A percentile compares a stretch with the other conserved stretches of the same genome.
phyloP scores from a whole-genome alignment of 441 rosid species.

The Erodium moschatum region DNA sequence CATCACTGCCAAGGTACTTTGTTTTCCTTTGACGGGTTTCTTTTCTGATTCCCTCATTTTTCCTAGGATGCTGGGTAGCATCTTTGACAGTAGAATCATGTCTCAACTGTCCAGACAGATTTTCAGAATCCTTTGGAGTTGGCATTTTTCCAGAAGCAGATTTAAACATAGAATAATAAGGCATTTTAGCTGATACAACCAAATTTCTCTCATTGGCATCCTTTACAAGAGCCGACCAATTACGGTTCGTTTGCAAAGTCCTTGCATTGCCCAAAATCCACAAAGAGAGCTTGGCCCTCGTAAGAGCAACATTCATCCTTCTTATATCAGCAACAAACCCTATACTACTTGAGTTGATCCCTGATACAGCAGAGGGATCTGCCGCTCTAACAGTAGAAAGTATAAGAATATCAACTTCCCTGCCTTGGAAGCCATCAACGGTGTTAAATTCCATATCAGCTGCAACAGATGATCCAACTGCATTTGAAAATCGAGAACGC shows the following conservation, averaged over 20 bases:
- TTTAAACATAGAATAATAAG: constrained; percentile 46
- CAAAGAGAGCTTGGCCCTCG: constrained; percentile 86
- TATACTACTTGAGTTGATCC: constrained; percentile 48
- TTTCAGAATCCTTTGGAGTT: constrained; percentile 23
- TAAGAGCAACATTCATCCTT: constrained; percentile 95
- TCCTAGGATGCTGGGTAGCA: constrained; percentile 23
- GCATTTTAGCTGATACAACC: constrained; percentile 50
- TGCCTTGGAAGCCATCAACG: constrained; percentile 94
- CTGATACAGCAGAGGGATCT: constrained; percentile 32
- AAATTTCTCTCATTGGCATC: constrained; percentile 75
- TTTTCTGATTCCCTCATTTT: constrained; percentile 27
- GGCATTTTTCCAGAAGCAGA: constrained; percentile 22
- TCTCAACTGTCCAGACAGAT: constrained; percentile 25
- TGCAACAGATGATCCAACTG: constrained; percentile 65
- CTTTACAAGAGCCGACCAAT: constrained; percentile 84
- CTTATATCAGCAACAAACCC: constrained; percentile 94
- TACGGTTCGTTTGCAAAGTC: constrained; percentile 58
- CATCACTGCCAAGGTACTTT: constrained; percentile 19
- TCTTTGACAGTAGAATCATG: constrained; percentile 17
- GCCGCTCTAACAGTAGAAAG: constrained; percentile 92
- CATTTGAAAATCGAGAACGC: constrained; percentile 64
- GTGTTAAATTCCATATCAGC: constrained; percentile 90
- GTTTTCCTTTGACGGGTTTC: constrained; percentile 23
- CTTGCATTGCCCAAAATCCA: constrained; percentile 88
- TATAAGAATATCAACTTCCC: constrained; percentile 85